Conservation (phyloP, 768 basidiomycete species). For the Daedaleopsis nitida region DNA sequence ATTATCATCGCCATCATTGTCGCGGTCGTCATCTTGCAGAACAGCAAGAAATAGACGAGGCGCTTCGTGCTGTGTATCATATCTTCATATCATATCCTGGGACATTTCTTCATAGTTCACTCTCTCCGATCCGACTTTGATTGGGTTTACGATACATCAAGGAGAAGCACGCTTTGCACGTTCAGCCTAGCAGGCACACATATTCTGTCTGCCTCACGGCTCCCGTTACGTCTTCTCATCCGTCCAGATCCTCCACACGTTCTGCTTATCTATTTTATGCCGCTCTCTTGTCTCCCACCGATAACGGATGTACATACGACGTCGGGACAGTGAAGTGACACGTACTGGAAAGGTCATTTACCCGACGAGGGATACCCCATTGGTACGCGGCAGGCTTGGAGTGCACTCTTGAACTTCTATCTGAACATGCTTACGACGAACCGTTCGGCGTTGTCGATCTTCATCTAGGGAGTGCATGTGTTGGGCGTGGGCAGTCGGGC, state of each 20-base stretch:
- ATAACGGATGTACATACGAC: constrained; percentile 10
- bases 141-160: not conserved
- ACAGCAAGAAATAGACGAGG: constrained; percentile 37
- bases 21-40: constrained; percentile 53
- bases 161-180: constrained; percentile 4
- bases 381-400: not conserved
- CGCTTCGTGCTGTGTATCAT: not conserved
- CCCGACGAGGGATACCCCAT: constrained; percentile 8
- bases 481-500: not conserved
- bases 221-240: constrained; percentile 1
- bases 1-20: constrained; percentile 69
- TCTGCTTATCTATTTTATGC: constrained; percentile 15
- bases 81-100: constrained; percentile 12
- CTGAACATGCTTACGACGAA: not conserved
- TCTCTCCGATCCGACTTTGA: not conserved
- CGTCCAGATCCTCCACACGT: not conserved
- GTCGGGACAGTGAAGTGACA: constrained; percentile 1
- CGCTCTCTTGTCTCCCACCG: not conserved
- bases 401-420: not conserved
- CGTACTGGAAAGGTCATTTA: not conserved
- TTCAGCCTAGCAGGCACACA: too few species aligned
- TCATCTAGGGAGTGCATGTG: not conserved
- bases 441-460: not conserved
- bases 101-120: constrained; percentile 10
- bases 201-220: not conserved